Evolutionary conservation across 176 grass and related monocot species (phyloP), one percentile per base, ranked within the genome.

Genomic region (Oryza coarctata): DNA sequence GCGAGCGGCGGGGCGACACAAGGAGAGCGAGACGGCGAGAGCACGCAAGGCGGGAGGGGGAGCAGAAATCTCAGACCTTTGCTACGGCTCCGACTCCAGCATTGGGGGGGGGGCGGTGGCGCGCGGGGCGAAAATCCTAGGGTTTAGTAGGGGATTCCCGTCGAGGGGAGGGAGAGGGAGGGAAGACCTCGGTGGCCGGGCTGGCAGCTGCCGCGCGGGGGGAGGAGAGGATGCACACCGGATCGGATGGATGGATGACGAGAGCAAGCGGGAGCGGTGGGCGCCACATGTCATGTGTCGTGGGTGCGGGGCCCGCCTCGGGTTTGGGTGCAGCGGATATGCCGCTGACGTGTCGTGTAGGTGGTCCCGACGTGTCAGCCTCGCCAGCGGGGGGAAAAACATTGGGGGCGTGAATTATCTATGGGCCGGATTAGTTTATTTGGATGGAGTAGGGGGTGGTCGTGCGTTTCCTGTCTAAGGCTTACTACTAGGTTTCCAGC

Each of bases 81-180:
- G 28, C 43, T 60, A 2, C 15, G 28, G 47, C 69, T 50, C 10
- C 30, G 61, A 18, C 22, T 4, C 43, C 40, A 12, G 81, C 61
- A 12, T 75, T 66, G 81, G 75, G 23, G 15, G 12, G n/a, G n/a
- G n/a, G n/a, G n/a, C n/a, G n/a, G 65, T 18, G 80, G 74, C 71
- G 15, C 32, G 8, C 22, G 41, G n/a, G 30, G 18, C 65, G 26
- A 11, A 9, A 18, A 27, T 58, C 36, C 60, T 73, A 88, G 81
- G 86, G 81, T 83, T 88, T 83, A 84, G 29, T 41, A 22, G 34
- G 32, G 61, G 74, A 73, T 43, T 83, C 43, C 25, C 1, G 65
- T 6, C 22, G 0, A 15, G 35, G 75, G 8, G 29, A 33, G 6
- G 47, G 47, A 7, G n/a, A 3, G n/a, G 22, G 22, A 23, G 8